Evolutionary conservation across 257 asterid genomes (phyloP), one percentile per base, ranked within the genome.

Genomic region (Penstemon newberryi): DNA sequence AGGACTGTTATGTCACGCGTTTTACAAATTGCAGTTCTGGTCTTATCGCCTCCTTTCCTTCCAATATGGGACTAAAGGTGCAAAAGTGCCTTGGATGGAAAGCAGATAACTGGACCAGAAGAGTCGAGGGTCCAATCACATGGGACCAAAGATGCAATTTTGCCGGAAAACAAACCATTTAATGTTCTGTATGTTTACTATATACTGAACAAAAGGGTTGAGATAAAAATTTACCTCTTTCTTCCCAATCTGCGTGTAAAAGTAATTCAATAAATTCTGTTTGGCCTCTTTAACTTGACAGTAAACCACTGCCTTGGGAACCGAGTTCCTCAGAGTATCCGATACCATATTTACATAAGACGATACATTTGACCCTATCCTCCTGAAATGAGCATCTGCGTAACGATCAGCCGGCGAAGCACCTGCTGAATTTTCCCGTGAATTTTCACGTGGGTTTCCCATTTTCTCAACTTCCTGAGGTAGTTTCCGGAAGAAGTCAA

Each of bases 211-310:
- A 25, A 25, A 25, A 25, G 33, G 33, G 33, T 25, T 25, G 54
- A 46, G 9, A 25, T 9, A 46, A 12, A 46, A 0, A 9, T 5
- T 10, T 85, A 91, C 98, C 98, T 91, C 98, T 86, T 66, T 84
- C 77, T 81, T 86, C 81, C 98, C 98, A 41, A 91, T 87, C 54
- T 77, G 92, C 0, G 73, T 73, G 79, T 91, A 91, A 78, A 91
- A 91, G 77, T 82, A 60, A 70, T 79, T 89, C 18, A 91, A 85
- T 69, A 89, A 63, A 76, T 81, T 87, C 60, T 82, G 91, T 69
- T 89, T 91, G 66, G 96, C 94, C 79, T 89, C 96, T 86, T 81
- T 87, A 52, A 91, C 98, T 84, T 91, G 98, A 81, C 98, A 91
- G 72, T 80, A 77, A 56, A 91, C 98, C 69, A 87, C 96, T 19